phyloP scores from a whole-genome alignment of 768 basidiomycete genomes.

The Paxillus involutus region DNA sequence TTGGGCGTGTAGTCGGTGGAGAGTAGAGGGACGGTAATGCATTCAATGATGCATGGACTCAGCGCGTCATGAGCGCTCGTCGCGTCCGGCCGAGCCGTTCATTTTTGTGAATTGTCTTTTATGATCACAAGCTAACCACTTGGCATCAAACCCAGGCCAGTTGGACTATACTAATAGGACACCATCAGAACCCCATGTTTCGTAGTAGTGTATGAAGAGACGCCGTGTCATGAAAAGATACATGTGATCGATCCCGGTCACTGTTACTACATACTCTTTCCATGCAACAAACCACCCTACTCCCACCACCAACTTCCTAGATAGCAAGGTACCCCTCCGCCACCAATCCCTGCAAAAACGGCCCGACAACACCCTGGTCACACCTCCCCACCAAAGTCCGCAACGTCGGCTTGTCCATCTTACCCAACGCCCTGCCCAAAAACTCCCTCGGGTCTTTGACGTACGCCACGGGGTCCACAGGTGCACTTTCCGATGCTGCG shows the following conservation, averaged over 20 bases:
- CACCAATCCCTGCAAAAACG: constrained; percentile 33
- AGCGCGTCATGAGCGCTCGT: neutral
- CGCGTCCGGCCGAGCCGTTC: too few species aligned
- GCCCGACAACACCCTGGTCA: constrained; percentile 18
- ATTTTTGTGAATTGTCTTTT: too few species aligned
- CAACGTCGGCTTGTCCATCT: constrained; percentile 16
- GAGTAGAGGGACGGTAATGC: neutral
- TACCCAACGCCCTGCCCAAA: constrained; percentile 42
- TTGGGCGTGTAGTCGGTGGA: constrained; percentile 8
- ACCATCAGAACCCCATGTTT: too few species aligned
- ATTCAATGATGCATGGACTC: neutral
- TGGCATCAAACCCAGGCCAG: too few species aligned
- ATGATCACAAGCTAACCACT: too few species aligned
- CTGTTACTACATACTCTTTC: neutral
- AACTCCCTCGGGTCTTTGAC: constrained; percentile 56
- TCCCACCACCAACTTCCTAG: neutral
- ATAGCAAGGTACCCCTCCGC: constrained; percentile 29
- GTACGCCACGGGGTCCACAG: constrained; percentile 62
- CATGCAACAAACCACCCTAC: neutral
- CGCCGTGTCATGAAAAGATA: neutral
- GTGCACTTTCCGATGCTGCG: constrained; percentile 69
- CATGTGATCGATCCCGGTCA: neutral
- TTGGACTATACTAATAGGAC: too few species aligned
- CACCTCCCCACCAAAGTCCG: constrained; percentile 20
- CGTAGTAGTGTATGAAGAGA: neutral